Evolutionary conservation across 805 yeast species (phyloP).

Genomic region (Starmerella stigmatis): DNA sequence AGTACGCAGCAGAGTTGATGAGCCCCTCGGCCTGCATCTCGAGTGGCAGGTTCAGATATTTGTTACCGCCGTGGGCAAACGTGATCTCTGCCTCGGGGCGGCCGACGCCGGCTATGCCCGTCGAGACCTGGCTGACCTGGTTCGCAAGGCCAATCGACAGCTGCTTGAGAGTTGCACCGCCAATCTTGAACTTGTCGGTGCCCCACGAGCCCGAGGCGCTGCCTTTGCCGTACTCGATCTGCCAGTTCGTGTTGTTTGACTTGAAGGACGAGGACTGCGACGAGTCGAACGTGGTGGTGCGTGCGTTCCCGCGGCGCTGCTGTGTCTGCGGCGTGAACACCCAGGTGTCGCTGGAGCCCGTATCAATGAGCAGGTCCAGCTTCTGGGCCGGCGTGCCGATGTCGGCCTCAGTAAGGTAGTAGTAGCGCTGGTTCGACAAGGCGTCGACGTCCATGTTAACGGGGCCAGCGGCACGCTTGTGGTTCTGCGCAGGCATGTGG

Average conservation of each 20-base stretch:
- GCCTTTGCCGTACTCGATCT: conserved; percentile 40
- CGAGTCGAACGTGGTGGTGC: conserved; percentile 26
- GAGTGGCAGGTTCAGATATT: conserved; percentile 57
- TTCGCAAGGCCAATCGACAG: conserved; percentile 72
- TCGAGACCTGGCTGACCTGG: conserved; percentile 44
- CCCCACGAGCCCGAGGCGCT: conserved; percentile 52
- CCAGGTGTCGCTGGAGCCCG: conserved; percentile 72
- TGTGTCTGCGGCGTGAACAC: conserved; percentile 36
- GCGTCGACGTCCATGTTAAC: conserved; percentile 15
- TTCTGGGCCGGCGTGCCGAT: conserved; percentile 51
- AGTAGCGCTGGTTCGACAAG: conserved; percentile 30
- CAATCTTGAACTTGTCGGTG: conserved; percentile 48
- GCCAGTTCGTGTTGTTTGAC: conserved; percentile 23
- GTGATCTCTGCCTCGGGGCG: conserved; percentile 46
- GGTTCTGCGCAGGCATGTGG: conserved; percentile 10
- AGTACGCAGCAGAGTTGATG: conserved; percentile 50
- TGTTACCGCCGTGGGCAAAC: conserved; percentile 17
- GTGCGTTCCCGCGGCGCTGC: conserved; percentile 9
- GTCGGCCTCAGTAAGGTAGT: conserved; percentile 29
- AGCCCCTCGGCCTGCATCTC: conserved; percentile 49
- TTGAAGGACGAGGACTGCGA: conserved; percentile 26
- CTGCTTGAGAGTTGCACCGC: conserved; percentile 40
- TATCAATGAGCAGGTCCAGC: conserved; percentile 54
- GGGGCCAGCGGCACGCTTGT: conserved; percentile 6
- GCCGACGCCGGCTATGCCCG: conserved; percentile 44